Base-by-base conservation (phyloP, 2,329 filamentous ascomycete species). In the Exserohilum rostratum region DNA sequence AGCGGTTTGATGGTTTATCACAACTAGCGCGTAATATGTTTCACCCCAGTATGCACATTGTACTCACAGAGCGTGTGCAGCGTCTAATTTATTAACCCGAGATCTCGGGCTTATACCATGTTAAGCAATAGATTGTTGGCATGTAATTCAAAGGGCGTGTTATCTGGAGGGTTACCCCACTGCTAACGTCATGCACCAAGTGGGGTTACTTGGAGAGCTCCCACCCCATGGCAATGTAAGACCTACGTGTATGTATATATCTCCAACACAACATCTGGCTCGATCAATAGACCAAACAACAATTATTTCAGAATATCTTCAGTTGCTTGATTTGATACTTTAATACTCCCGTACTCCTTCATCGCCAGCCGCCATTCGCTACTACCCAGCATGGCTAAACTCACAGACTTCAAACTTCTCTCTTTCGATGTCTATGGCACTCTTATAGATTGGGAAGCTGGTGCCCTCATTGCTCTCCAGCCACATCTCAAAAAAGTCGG, bases 351-450 rank as follows among this genome's bases (percentile, higher is more conserved):
- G 15, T 10, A 5, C 18, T 17, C 1, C 25, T n/a, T 18, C 35
- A 34, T 15, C 13, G 12, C 38, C 29, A 30, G 27, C n/a, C 35
- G 5, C 12, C n/a, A n/a, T 29, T 12, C 7, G 13, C 13, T 13
- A 15, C 20, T 29, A 50, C 5, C 37, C 45, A 51, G 9, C 35
- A 74, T 74, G 70, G 64, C 69, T 17, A 72, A 68, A 31, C 68
- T 77, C 27, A 74, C 68, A 27, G 67, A 76, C 48, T 82, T 79
- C 70, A 76, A 75, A 20, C 74, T 84, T 55, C 83, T 91, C 45
- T 87, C 85, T 66, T 91, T 93, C 75, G 90, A 93, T 75, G 86
- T 89, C 78, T 93, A 90, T 73, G 89, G 90, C 72, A 93, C 90
- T 0, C 82, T 93, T 3, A 85, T 93, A 56, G 88, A 93, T 78